phyloP scores from a whole-genome alignment of 441 rosid genomes.

The Pelargonium citronellum region DNA sequence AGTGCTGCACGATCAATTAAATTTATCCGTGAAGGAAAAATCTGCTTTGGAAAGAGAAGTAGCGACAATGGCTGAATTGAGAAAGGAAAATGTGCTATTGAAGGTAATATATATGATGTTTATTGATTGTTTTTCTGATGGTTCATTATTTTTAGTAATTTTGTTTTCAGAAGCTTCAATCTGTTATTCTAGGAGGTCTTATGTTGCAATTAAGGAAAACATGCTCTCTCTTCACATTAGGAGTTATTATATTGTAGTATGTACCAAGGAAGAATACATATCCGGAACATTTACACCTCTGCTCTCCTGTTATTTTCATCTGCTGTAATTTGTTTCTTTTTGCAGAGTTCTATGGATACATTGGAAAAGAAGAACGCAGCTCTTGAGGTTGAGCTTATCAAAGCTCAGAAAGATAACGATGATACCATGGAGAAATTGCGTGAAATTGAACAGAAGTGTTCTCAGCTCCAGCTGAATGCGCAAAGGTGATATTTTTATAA shows the following conservation, averaged over 20 bases:
- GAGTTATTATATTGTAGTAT: neutral
- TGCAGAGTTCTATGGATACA: conserved; percentile 59
- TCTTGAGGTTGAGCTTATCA: conserved; percentile 62
- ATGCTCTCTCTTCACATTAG: neutral
- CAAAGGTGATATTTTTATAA: conserved; percentile 40
- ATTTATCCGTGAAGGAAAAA: conserved; percentile 65
- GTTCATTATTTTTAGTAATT: conserved; percentile 11
- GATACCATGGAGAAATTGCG: conserved; percentile 50
- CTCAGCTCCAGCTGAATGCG: conserved; percentile 62
- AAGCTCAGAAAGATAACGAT: conserved; percentile 46
- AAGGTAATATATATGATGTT: conserved; percentile 44
- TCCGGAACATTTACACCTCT: neutral
- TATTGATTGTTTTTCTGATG: conserved; percentile 7
- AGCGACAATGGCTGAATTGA: conserved; percentile 53
- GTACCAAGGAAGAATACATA: neutral
- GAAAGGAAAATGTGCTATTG: conserved; percentile 58
- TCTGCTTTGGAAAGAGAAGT: conserved; percentile 70
- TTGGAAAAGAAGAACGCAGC: conserved; percentile 63
- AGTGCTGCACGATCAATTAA: conserved; percentile 74
- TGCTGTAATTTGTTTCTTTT: conserved; percentile 2
- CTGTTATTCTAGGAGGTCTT: neutral
- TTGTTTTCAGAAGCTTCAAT: neutral
- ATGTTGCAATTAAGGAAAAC: conserved; percentile 2
- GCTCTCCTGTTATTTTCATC: conserved; percentile 9
- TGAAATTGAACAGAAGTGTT: conserved; percentile 63